Percentiles rank a stretch among this genome's conserved stretches.
These are phyloP conservation scores for Penicillium sp. DNA, from an alignment of 2,329 filamentous ascomycete genomes.

Conservation along the genomic window DNA sequence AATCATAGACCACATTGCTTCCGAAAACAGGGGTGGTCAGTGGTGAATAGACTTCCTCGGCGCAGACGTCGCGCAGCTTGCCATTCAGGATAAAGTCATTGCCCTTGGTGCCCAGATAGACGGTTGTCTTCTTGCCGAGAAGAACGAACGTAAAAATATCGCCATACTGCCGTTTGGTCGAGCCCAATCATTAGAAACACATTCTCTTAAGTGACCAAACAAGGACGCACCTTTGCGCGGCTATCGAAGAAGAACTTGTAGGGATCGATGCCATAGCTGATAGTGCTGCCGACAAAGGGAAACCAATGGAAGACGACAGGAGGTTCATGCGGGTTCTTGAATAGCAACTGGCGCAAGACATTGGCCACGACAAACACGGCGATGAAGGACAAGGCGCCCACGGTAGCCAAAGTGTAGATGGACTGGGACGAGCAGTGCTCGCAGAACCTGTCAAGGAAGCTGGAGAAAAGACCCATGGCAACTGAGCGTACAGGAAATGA, in stretches of 20 bases:
- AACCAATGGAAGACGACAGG: conserved; percentile 64
- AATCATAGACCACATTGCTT: conserved; percentile 84
- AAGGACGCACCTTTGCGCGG: conserved; percentile 64
- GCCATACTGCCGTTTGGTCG: conserved; percentile 61
- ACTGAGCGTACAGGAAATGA: conserved; percentile 1
- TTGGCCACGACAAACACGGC: conserved; percentile 67
- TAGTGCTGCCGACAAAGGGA: conserved; percentile 78
- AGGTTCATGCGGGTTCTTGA: conserved; percentile 78
- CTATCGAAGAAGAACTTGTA: conserved; percentile 63
- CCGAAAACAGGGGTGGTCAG: conserved; percentile 72
- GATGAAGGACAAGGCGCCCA: conserved; percentile 50
- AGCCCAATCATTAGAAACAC: conserved; percentile 3
- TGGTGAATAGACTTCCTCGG: conserved; percentile 84
- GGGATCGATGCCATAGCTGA: conserved; percentile 87
- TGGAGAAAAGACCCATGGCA: conserved; percentile 53
- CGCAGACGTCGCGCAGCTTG: conserved; percentile 83
- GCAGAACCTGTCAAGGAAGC: conserved; percentile 46
- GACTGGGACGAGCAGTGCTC: conserved; percentile 48
- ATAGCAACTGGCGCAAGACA: conserved; percentile 72
- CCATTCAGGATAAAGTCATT: conserved; percentile 92
- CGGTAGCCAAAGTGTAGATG: conserved; percentile 45
- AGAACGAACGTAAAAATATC: conserved; percentile 88
- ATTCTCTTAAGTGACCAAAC: not conserved
- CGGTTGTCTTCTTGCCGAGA: conserved; percentile 84
- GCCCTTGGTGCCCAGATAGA: conserved; percentile 74